Base-by-base conservation (phyloP, 805 yeast genomes). In the Starmerella stellata region DNA sequence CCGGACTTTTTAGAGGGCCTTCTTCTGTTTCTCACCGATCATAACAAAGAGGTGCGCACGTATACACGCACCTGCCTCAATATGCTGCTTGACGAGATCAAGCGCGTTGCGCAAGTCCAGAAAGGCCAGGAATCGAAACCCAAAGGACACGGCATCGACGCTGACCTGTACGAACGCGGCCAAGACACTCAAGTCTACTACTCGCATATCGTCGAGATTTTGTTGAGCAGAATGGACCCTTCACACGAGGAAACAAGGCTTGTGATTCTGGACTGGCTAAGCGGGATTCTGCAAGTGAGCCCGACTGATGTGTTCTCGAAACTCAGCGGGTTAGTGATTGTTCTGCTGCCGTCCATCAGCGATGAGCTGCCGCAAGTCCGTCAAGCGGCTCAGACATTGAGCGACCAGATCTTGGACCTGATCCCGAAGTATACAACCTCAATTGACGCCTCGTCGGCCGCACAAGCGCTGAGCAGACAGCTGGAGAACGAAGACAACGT, bases 1-100 rank as follows among this genome's bases (percentile, higher is more conserved):
- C 95, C 98, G 1, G 78, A 85, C 29, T 82, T 90, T 54, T 63
- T 90, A 30, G 90, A 83, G 36, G 95, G 90, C 0, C 61, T 87
- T 44, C 63, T 87, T 34, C 68, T 75, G 16, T 87, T 81, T 50
- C 62, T 87, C 35, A 79, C 80, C 46, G 87, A 80, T 48, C 66
- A 87, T 2, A 82, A 82, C 44, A 73, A 75, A 38, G 96, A 87
- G 56, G 93, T 90, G 3, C 65, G 93, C 46, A 74, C 77, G 2
- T 82, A 81, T 31, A 83, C 96, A 0, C 80, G 77, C 42, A 74
- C 77, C 34, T 70, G 85, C 28, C 57, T 90, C 43, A 78, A 76
- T 43, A 67, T 72, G 3, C 70, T 90, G 42, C 61, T 90, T 24
- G 78, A 74, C 47, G 96, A 90, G 52, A 77, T 87, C 37, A 73